Evolutionary conservation across 2,329 filamentous ascomycete genomes (phyloP).

Genomic region (Colletotrichum incanum): DNA sequence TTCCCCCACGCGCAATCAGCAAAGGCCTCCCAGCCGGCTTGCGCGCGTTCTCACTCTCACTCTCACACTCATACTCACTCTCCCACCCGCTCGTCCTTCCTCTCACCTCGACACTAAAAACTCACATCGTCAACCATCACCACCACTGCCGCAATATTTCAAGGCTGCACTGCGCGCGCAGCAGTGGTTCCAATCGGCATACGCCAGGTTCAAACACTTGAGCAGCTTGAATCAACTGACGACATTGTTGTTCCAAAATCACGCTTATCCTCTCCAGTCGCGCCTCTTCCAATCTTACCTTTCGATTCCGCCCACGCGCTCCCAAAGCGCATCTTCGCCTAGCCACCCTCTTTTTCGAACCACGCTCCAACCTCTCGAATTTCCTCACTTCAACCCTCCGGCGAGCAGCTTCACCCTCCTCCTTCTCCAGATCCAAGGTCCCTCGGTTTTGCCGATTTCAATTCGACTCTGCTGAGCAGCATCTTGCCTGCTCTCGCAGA

Average conservation of each 20-base stretch:
- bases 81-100: not conserved
- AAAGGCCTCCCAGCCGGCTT: not conserved
- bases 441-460: constrained; percentile 17
- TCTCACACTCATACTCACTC: not conserved
- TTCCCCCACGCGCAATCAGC: constrained; percentile 8
- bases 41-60: constrained; percentile 22
- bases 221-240: constrained; percentile 2
- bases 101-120: constrained; percentile 25
- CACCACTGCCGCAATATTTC: not conserved
- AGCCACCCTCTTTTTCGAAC: constrained; percentile 40
- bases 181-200: not conserved
- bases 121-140: constrained; percentile 14
- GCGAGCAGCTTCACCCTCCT: not conserved
- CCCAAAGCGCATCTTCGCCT: constrained; percentile 38
- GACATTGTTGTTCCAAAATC: constrained; percentile 6
- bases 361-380: constrained; percentile 40
- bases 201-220: not conserved
- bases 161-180: not conserved
- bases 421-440: constrained; percentile 13
- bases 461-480: constrained; percentile 32
- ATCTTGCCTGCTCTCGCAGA: constrained; percentile 38
- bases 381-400: constrained; percentile 23
- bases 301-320: constrained; percentile 27
- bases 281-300: constrained; percentile 33
- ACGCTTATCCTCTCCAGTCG: constrained; percentile 17